These are phyloP conservation scores for Rubia peregrina DNA, from an alignment of 305 asterid species.

Conservation along the genomic window DNA sequence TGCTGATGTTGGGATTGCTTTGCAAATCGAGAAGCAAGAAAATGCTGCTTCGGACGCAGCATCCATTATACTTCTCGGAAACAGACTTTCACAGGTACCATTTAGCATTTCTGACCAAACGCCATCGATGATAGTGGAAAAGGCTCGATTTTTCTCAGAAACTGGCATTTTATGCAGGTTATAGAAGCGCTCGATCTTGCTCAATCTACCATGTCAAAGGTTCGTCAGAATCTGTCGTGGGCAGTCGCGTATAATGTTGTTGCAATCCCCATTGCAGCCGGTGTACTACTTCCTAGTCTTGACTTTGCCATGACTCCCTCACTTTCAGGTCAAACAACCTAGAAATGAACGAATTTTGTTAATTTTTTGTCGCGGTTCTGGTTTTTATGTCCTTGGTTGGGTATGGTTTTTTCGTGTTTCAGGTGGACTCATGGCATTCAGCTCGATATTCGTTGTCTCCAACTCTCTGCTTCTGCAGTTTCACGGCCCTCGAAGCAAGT, in stretches of 20 bases:
- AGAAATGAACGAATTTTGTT: not conserved
- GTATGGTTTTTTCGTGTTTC: constrained; percentile 10
- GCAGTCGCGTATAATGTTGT: constrained; percentile 83
- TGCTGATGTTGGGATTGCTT: constrained; percentile 95
- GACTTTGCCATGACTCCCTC: constrained; percentile 99
- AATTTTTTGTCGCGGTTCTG: not conserved
- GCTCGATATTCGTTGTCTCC: constrained; percentile 82
- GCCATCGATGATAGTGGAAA: too few species aligned
- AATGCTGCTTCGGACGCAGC: constrained; percentile 99
- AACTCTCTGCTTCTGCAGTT: constrained; percentile 82
- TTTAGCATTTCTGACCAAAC: not conserved
- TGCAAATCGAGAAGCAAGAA: constrained; percentile 94
- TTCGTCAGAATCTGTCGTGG: constrained; percentile 88
- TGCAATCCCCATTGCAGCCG: constrained; percentile 95
- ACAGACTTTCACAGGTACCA: constrained; percentile 75
- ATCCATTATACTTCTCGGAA: constrained; percentile 87
- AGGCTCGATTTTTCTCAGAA: not conserved
- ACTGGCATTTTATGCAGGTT: constrained; percentile 44
- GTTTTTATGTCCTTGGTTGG: not conserved
- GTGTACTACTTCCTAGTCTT: constrained; percentile 74
- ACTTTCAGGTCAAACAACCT: constrained; percentile 58
- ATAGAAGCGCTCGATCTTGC: constrained; percentile 94
- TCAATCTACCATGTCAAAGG: constrained; percentile 84
- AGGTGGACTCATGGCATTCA: constrained; percentile 97
- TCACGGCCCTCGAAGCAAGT: constrained; percentile 46